phyloP scores from a whole-genome alignment of 2,329 filamentous ascomycete species.

The Fusarium phyllophilum region DNA sequence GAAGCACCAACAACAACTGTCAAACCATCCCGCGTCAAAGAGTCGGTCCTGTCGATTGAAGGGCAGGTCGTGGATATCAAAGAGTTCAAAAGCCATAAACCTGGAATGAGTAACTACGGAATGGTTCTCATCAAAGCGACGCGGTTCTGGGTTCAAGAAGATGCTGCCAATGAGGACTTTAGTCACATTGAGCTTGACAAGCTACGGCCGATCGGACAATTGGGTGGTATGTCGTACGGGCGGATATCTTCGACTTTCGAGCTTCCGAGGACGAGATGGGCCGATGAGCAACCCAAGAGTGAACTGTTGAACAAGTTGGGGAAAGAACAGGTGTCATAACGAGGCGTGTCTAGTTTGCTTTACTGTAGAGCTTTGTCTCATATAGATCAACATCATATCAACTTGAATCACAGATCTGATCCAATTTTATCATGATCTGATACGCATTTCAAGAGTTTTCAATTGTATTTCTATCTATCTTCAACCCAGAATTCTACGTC shows the following conservation, averaged over 20 bases:
- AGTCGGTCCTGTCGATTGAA: conserved; percentile 86
- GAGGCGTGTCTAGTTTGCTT: accelerated
- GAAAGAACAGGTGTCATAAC: not conserved
- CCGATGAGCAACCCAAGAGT: not conserved
- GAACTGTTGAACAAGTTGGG: not conserved
- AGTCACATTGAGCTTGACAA: conserved; percentile 80
- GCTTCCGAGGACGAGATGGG: conserved; percentile 56
- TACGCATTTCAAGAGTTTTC: accelerated
- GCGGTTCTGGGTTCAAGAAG: conserved; percentile 88
- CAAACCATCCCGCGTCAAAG: conserved; percentile 76
- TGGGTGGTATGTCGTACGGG: conserved; percentile 89
- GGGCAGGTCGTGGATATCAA: conserved; percentile 78
- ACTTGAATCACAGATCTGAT: not conserved
- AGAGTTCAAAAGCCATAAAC: conserved; percentile 80
- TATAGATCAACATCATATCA: not conserved
- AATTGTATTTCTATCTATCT: no score
- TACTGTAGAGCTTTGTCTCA: not conserved
- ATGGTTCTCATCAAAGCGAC: conserved; percentile 84
- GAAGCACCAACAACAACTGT: conserved; percentile 74
- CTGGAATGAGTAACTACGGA: conserved; percentile 79
- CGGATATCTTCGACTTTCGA: conserved; percentile 77
- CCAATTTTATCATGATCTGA: accelerated
- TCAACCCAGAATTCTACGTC: conserved; percentile 39
- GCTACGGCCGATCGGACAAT: conserved; percentile 78
- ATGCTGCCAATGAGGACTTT: conserved; percentile 82